Base-by-base conservation (phyloP, 78 protist genomes). In the Bodo saltans region DNA sequence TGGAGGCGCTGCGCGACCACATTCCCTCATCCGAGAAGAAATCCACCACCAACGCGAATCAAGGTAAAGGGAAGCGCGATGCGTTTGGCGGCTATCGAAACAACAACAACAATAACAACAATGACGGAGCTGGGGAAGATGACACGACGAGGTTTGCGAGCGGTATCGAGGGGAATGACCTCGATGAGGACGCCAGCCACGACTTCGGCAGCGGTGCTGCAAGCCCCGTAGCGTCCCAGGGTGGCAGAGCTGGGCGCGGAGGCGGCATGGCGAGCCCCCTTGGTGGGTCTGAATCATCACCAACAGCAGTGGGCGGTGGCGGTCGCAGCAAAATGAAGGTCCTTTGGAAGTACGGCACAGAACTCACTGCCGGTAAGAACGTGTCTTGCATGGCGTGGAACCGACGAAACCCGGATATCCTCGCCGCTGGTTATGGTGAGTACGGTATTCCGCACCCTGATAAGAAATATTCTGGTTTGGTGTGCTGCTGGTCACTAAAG, bases 401-500 rank as follows among this genome's bases (percentile, higher is more conserved):
- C 67, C 8, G 78, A 11, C 73, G 41, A 35, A 81, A 81, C 33
- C 39, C 73, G 23, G 85, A 81, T 35, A 25, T 81, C 27, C 85
- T 81, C 4, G 85, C 72, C 38, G 85, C 35, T 11, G 85, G 85
- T 23, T 81, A 81, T 27, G 85, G 85, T 2, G 74, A 81, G 40
- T 71, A 71, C 42, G 85, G 74, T 35, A 35, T 81, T 17, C 78
- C 74, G 12, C 73, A 41, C n/a, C 74, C 78, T 17, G 74, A 81
- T 26, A 71, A 3, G 38, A 3, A 28, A 25, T 12, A 3, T 23
- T 67, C 72, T 1, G 85, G 85, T 25, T 33, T 81, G 85, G 41
- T 81, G 32, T 81, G 73, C 70, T 81, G 85, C 73, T 81, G 85
- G 85, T 71, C 85, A 81, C 70, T 81, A 3, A 81, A 81, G 74